These are phyloP conservation scores for Thelonectria blattea DNA, from an alignment of 2,329 filamentous ascomycete species.

Conservation along the genomic window DNA sequence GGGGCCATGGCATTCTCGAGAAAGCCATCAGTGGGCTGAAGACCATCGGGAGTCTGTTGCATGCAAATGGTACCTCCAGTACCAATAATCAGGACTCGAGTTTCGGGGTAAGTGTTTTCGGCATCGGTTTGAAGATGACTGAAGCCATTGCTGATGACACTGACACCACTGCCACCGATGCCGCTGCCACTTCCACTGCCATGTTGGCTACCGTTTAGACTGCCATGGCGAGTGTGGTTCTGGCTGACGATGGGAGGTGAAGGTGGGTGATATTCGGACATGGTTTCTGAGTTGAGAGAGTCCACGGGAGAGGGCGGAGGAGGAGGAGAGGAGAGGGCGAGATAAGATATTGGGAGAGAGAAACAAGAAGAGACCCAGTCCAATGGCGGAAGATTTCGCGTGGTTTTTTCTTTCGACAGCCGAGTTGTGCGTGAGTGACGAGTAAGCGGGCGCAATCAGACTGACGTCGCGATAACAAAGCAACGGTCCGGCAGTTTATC, in stretches of 20 bases:
- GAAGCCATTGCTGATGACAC: conserved; percentile 17
- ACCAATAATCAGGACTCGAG: conserved; percentile 86
- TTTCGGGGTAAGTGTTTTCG: conserved; percentile 64
- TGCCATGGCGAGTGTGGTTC: conserved; percentile 13
- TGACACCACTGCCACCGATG: conserved; percentile 2
- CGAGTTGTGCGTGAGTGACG: not conserved
- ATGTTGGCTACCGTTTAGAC: not conserved
- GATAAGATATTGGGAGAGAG: conserved; percentile 15
- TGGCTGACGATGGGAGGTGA: conserved; percentile 9
- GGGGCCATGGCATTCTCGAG: conserved; percentile 82
- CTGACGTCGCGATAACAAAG: conserved; percentile 21
- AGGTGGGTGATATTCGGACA: conserved; percentile 17
- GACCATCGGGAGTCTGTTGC: conserved; percentile 79
- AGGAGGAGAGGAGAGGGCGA: not conserved
- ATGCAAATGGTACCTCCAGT: conserved; percentile 93
- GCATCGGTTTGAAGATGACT: conserved; percentile 20
- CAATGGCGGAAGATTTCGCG: not conserved
- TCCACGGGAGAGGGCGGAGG: not conserved
- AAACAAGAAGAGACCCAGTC: conserved; percentile 1
- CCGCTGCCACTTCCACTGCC: conserved; percentile 3
- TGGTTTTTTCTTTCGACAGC: not conserved
- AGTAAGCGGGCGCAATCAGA: conserved; percentile 17
- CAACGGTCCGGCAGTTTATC: not conserved
- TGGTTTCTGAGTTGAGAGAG: conserved; percentile 1
- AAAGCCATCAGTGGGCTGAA: conserved; percentile 82